Evolutionary conservation across 768 basidiomycete species (phyloP).

Genomic region (Pulveroboletus sp.): DNA sequence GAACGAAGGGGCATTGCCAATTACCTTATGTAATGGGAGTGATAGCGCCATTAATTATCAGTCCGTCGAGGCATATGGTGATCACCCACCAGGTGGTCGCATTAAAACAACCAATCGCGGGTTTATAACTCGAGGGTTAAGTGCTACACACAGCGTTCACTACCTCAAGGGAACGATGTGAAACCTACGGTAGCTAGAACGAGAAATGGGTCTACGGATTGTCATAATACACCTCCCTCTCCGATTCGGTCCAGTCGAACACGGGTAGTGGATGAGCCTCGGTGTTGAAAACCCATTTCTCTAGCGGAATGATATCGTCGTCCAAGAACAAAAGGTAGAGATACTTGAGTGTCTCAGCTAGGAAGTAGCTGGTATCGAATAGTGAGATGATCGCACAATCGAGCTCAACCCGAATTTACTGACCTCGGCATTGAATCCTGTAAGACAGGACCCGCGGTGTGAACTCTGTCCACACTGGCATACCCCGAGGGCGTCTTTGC

Average conservation of each 20-base stretch:
- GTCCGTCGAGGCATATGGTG: no score
- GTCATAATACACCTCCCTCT: constrained; percentile 37
- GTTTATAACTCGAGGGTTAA: background rate
- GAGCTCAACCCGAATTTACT: constrained; percentile 15
- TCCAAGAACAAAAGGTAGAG: constrained; percentile 66
- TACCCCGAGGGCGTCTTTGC: constrained; percentile 60
- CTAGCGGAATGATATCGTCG: constrained; percentile 51
- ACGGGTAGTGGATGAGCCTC: constrained; percentile 78
- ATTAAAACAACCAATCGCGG: background rate
- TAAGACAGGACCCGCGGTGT: constrained; percentile 34
- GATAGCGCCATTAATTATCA: background rate
- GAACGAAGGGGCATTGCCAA: background rate
- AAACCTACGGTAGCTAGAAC: background rate
- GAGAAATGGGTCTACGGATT: background rate
- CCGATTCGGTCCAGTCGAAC: constrained; percentile 55
- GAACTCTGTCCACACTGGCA: constrained; percentile 50
- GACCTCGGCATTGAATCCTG: constrained; percentile 73
- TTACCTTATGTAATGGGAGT: background rate
- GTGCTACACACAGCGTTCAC: background rate
- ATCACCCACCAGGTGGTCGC: no score
- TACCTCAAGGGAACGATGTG: background rate
- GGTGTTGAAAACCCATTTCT: constrained; percentile 60
- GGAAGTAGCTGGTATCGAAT: constrained; percentile 38
- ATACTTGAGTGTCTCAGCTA: constrained; percentile 67
- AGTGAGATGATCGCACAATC: background rate